Percentiles rank a stretch among this genome's conserved stretches.
Evolutionary conservation across 352 stramenopile genomes (phyloP).

Genomic region (Phytophthora brassicae): DNA sequence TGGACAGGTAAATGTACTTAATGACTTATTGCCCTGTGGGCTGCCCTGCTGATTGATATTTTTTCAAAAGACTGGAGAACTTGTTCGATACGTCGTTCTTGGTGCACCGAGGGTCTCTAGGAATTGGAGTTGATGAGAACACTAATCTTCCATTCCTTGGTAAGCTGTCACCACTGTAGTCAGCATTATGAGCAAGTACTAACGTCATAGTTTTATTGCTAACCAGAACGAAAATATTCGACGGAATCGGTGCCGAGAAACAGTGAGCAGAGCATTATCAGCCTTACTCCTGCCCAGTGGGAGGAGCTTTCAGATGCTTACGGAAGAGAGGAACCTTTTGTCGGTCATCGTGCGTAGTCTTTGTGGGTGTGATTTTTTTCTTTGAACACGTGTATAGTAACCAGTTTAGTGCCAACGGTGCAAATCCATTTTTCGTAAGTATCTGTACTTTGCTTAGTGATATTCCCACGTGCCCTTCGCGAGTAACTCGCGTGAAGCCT

Average conservation of each 20-base stretch:
- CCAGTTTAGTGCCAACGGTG: too few relatives aligned
- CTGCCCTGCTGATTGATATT: neutral
- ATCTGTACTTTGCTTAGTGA: too few relatives aligned
- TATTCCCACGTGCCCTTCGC: too few relatives aligned
- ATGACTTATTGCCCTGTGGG: neutral
- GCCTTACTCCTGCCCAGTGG: conserved; percentile 17
- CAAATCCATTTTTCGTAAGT: too few relatives aligned
- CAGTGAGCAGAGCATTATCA: conserved; percentile 12
- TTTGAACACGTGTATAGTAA: too few relatives aligned
- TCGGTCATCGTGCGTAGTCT: conserved; percentile 8
- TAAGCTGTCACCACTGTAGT: neutral
- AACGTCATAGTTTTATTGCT: neutral
- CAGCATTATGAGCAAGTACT: neutral
- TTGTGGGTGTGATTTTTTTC: neutral
- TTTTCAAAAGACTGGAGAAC: conserved; percentile 13
- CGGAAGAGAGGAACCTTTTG: conserved; percentile 6
- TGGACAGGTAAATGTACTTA: conserved; percentile 9
- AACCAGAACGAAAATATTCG: neutral
- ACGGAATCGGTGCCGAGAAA: neutral
- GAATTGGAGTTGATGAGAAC: conserved; percentile 4
- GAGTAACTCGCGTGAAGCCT: too few relatives aligned
- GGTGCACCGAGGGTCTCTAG: conserved; percentile 5
- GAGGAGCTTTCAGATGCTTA: conserved; percentile 3
- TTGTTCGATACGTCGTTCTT: conserved; percentile 17
- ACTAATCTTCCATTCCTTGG: conserved; percentile 8